Evolutionary conservation across 371 early-diverging fungal genomes (phyloP).

Genomic region (Smittium culicis): DNA sequence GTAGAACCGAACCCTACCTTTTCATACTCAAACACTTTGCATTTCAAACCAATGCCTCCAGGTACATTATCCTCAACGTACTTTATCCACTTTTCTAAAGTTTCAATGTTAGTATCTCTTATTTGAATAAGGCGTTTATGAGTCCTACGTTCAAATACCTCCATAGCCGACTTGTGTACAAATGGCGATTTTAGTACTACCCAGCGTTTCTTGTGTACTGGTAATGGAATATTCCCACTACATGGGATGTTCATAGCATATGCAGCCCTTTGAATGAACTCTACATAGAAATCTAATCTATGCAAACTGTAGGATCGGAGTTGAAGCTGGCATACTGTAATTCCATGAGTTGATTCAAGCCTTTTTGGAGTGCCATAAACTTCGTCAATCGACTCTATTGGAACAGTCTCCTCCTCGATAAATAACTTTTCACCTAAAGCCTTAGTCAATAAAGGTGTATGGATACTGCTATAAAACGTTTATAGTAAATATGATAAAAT

Average conservation of each 20-base stretch:
- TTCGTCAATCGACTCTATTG: constrained; percentile 15
- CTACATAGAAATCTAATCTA: constrained; percentile 72
- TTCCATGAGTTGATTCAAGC: constrained; percentile 17
- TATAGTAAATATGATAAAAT: neutral
- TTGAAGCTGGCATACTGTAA: constrained; percentile 25
- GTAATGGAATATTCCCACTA: constrained; percentile 55
- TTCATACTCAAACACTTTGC: constrained; percentile 53
- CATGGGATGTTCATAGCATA: constrained; percentile 60
- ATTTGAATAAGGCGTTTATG: constrained; percentile 71
- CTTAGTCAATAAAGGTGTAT: constrained; percentile 16
- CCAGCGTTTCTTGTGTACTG: constrained; percentile 71
- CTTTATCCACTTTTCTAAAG: constrained; percentile 56
- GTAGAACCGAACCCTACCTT: constrained; percentile 16
- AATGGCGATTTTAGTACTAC: constrained; percentile 86
- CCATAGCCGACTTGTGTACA: constrained; percentile 89
- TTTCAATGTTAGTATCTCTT: constrained; percentile 63
- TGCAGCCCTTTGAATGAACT: constrained; percentile 74
- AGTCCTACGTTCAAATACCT: constrained; percentile 85
- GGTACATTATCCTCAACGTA: constrained; percentile 61
- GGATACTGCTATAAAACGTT: neutral
- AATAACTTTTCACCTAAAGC: constrained; percentile 24
- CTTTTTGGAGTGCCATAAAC: constrained; percentile 16
- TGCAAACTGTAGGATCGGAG: constrained; percentile 35
- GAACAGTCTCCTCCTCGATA: constrained; percentile 15
- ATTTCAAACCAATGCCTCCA: constrained; percentile 61